These are phyloP conservation scores for Aspergillus bombycis DNA, from an alignment of 2,329 filamentous ascomycete species.

Conservation along the genomic window DNA sequence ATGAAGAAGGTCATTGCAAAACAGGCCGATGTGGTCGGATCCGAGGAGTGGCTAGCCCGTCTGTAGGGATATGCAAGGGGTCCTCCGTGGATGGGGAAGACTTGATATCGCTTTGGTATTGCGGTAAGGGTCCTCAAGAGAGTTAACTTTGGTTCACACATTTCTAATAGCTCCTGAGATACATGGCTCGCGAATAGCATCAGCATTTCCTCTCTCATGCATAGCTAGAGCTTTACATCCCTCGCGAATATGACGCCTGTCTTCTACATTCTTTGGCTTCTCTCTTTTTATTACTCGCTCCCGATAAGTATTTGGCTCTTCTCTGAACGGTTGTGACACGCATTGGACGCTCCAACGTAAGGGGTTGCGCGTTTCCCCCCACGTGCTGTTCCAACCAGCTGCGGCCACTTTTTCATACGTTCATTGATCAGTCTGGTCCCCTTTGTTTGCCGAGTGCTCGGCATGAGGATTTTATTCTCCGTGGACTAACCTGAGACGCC, in stretches of 20 bases:
- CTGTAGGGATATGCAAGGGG: not conserved
- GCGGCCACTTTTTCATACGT: not conserved
- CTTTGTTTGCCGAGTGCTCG: not conserved
- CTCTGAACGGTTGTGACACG: not conserved
- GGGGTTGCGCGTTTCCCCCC: not conserved
- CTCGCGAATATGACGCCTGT: not conserved
- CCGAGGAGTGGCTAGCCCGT: conserved; percentile 32
- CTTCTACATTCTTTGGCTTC: not conserved
- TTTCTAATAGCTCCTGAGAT: not conserved
- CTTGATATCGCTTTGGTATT: not conserved
- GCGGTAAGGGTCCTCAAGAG: not conserved
- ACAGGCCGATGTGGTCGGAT: conserved; percentile 31
- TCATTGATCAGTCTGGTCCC: not conserved
- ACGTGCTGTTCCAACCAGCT: not conserved
- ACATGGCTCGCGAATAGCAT: not conserved
- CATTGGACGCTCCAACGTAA: not conserved
- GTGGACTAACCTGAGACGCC: not conserved
- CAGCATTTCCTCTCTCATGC: not conserved
- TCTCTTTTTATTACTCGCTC: not conserved
- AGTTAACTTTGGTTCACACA: not conserved
- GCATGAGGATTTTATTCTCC: not conserved
- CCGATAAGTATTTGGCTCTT: not conserved
- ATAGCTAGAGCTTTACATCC: no score
- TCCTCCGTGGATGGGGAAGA: not conserved
- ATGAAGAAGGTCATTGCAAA: conserved; percentile 38